Base-by-base conservation (phyloP, 805 yeast species). In the Pichia exigua region DNA sequence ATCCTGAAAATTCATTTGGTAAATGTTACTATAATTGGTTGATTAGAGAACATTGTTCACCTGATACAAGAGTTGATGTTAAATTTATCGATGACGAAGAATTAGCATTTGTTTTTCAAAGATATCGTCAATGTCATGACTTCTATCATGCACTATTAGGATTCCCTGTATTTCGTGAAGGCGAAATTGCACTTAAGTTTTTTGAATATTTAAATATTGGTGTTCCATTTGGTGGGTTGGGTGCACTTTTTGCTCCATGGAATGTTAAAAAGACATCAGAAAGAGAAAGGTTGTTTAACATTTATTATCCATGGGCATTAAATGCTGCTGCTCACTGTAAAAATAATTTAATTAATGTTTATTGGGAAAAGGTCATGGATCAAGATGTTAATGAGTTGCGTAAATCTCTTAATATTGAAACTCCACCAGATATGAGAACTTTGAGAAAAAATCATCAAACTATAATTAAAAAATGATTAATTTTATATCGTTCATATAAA, bases 61-160 rank as follows among this genome's bases (percentile, higher is more conserved):
- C 97, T 1, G 99, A 94, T 64, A 91, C 96, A 0, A 75, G 99
- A 59, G 90, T 85, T 2, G 85, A 89, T 1, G 98, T 94, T 11
- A 81, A 80, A 54, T 94, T 80, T 67, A 88, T 94, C 43, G 91
- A 87, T 56, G 90, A 94, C 63, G 91, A 87, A 44, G 95, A 89
- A 61, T 78, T 88, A 58, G 97, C 97, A 0, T 94, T 85, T 63
- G 85, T 92, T n/a, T 89, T 83, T 73, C 95, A 89, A 65, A 73
- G 99, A 60, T 94, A 92, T 65, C 78, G 99, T 49, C 98, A 94
- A 65, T 91, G 97, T 64, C 99, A 94, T 63, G 99, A 94, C 64
- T 94, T 94, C 62, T 92, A 90, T 64, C 99, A 94, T 64, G 87
- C 98, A 1, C 75, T 94, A 28, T 85, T 95, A 0, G 92, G 95